A percentile compares a stretch with the other conserved stretches of the same genome.
Evolutionary conservation across 192 early-diverging fungal species (phyloP).

Genomic region (Allomyces arbusculus): DNA sequence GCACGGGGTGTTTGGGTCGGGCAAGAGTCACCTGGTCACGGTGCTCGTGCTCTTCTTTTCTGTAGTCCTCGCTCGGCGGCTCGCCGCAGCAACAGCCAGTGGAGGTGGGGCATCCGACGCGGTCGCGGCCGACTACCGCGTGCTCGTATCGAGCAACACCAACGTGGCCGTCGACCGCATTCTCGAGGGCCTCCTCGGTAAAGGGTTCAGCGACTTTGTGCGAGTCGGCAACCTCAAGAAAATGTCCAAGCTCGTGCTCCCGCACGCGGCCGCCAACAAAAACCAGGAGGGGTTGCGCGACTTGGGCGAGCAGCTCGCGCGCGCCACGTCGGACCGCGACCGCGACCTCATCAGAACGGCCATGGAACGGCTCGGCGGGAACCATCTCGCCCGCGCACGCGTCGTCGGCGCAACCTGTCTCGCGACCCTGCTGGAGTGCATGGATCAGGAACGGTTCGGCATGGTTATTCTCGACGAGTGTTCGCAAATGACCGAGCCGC

Average conservation of each 20-base stretch:
- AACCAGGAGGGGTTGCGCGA: not conserved
- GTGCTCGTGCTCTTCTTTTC: not conserved
- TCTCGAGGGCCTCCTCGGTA: not conserved
- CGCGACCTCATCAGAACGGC: not conserved
- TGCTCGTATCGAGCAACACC: not conserved
- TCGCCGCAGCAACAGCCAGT: too few species aligned
- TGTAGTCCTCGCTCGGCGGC: not conserved
- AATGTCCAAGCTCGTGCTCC: conserved; percentile 1
- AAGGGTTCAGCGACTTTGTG: conserved; percentile 1
- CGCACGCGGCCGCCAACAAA: not conserved
- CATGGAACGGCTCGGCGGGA: too few species aligned
- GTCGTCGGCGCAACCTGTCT: conserved; percentile 5
- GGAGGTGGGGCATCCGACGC: not conserved
- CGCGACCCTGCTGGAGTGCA: conserved; percentile 1
- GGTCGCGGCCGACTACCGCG: not conserved
- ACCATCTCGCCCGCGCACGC: not conserved
- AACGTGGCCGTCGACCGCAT: conserved; percentile 3
- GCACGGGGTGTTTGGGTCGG: conserved; percentile 2
- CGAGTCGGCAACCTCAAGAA: conserved; percentile 4
- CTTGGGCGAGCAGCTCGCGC: not conserved
- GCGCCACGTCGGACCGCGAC: not conserved
- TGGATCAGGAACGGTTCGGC: conserved; percentile 1
- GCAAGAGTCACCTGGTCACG: not conserved
- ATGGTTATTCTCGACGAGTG: conserved; percentile 7
- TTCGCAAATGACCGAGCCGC: conserved; percentile 7